A percentile compares a stretch with the other conserved stretches of the same genome.
Conservation (phyloP, 495 filamentous ascomycete genomes). For the Massariosphaeria phaeospora region DNA sequence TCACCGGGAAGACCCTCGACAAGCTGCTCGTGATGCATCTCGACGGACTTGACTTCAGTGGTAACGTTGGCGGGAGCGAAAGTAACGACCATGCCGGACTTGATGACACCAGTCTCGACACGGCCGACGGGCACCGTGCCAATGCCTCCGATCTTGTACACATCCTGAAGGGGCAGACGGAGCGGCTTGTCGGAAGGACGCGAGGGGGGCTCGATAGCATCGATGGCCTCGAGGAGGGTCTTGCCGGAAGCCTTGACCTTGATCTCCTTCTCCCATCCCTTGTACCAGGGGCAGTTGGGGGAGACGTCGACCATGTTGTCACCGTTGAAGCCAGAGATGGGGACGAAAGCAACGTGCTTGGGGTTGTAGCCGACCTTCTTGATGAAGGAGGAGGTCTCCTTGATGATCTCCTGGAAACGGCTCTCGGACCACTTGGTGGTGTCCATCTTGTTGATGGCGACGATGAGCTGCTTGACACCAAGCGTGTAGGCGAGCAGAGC, state of each 20-base stretch:
- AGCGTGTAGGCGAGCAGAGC: conserved; percentile 99
- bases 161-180: conserved; percentile 99
- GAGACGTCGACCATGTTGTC: conserved; percentile 98
- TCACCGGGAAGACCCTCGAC: conserved; percentile 92
- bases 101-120: conserved; percentile 99
- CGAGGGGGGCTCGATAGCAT: conserved; percentile 86
- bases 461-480: conserved; percentile 99
- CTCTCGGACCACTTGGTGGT: conserved; percentile 96
- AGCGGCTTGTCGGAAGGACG: conserved; percentile 97
- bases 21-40: conserved; percentile 99
- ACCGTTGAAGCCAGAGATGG: conserved; percentile 99
- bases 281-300: conserved; percentile 99
- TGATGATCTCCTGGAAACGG: conserved; percentile 98
- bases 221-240: conserved; percentile 98
- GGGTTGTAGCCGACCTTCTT: conserved; percentile 99
- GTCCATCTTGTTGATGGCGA: conserved; percentile 99
- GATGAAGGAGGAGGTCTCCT: conserved; percentile 99
- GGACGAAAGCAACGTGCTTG: conserved; percentile 95
- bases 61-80: conserved; percentile 97
- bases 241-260: conserved; percentile 90
- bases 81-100: conserved; percentile 95
- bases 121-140: conserved; percentile 98
- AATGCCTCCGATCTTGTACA: conserved; percentile 99
- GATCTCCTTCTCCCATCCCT: conserved; percentile 99
- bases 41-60: conserved; percentile 99